Conservation (phyloP, 1,284 basidiomycete species). For the Tilletia horrida region DNA sequence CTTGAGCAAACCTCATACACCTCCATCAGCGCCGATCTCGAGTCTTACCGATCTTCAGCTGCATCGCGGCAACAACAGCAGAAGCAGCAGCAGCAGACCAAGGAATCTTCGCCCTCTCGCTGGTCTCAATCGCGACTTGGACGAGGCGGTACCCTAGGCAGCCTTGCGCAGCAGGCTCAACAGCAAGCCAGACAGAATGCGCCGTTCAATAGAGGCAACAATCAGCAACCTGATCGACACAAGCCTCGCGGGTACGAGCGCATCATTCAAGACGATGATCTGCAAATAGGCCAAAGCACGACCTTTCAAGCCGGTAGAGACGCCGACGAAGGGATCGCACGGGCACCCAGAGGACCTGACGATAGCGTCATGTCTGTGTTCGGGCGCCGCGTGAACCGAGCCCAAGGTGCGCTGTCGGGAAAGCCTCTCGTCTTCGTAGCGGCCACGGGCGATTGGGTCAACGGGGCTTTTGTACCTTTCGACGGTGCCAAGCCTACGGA, state of each 20-base stretch:
- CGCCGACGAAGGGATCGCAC: no score
- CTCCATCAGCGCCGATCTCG: background rate
- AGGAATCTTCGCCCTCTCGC: background rate
- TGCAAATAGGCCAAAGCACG: background rate
- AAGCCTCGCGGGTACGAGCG: background rate
- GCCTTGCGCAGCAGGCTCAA: background rate
- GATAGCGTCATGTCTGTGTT: background rate
- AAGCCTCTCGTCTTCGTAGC: slow-evolving; percentile 6
- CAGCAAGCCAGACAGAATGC: background rate
- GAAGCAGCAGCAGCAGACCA: background rate
- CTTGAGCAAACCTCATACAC: background rate
- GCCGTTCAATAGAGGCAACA: no score
- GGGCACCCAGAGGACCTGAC: background rate
- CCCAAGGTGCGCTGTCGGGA: background rate
- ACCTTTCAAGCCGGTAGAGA: background rate
- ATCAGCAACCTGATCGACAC: background rate
- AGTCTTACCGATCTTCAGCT: background rate
- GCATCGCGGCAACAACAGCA: background rate
- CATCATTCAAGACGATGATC: slow-evolving; percentile 3
- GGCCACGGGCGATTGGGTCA: slow-evolving; percentile 15
- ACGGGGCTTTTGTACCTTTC: slow-evolving; percentile 5
- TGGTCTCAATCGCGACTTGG: no score
- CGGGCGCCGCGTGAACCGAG: background rate
- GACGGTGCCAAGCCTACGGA: background rate
- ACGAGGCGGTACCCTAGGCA: background rate